Conservation (phyloP, 73 alveolate genomes). For the Blepharisma stoltei region DNA sequence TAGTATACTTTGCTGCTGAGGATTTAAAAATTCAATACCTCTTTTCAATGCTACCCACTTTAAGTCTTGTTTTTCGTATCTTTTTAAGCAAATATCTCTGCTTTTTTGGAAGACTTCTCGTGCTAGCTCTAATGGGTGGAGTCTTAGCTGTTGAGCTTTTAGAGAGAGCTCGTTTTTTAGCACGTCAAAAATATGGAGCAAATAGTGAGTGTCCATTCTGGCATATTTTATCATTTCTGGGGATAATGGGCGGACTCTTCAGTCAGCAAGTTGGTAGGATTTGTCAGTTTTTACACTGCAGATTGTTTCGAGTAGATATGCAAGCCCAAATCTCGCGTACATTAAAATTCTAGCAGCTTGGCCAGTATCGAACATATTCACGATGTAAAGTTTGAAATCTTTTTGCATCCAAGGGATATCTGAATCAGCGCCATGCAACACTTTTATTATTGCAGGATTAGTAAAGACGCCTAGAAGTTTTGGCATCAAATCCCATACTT, state of each 20-base stretch:
- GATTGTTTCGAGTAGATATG: conserved; percentile 55
- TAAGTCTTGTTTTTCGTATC: conserved; percentile 10
- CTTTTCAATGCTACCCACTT: not conserved
- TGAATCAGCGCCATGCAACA: conserved; percentile 94
- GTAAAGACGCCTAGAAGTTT: conserved; percentile 69
- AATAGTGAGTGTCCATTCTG: conserved; percentile 93
- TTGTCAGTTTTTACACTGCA: conserved; percentile 89
- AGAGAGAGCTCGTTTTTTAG: conserved; percentile 52
- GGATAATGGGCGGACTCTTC: conserved; percentile 90
- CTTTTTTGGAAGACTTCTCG: not conserved
- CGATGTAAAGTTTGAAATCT: conserved; percentile 89
- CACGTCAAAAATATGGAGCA: conserved; percentile 88
- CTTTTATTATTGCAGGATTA: conserved; percentile 80
- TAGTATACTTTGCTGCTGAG: not conserved
- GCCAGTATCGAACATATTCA: conserved; percentile 92
- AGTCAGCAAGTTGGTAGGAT: conserved; percentile 93
- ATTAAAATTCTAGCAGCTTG: conserved; percentile 70
- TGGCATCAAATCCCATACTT: conserved; percentile 55
- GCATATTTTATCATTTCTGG: conserved; percentile 93
- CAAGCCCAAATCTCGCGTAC: conserved; percentile 63
- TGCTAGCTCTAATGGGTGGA: not conserved
- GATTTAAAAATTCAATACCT: conserved; percentile 14
- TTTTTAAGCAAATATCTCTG: conserved; percentile 2
- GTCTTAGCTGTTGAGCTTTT: not conserved
- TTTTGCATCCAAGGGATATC: conserved; percentile 94